These are phyloP conservation scores for Cutaneotrichosporon sp. DNA, from an alignment of 1,284 basidiomycete species.

Conservation along the genomic window DNA sequence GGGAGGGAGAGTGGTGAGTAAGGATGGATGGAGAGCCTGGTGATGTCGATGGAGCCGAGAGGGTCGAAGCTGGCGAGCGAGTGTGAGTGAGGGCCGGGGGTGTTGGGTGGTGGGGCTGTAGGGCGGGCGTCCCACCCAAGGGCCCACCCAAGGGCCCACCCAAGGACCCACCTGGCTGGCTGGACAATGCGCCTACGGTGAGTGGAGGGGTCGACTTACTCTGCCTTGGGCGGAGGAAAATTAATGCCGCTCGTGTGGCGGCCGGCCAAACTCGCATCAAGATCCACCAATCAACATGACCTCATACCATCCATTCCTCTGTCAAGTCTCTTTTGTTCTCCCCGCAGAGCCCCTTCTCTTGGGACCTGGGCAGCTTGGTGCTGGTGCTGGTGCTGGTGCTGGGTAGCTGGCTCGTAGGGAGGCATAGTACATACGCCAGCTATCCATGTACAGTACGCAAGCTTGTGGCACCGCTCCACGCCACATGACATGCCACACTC, in stretches of 20 bases:
- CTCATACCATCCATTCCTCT: not conserved
- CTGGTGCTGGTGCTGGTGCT: no score
- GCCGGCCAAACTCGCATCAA: slow-evolving; percentile 5
- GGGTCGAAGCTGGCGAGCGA: not conserved
- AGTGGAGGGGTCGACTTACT: no score
- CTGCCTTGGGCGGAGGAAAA: slow-evolving; percentile 2
- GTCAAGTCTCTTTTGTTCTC: slow-evolving; percentile 5
- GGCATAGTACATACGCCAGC: no score
- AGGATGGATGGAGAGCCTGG: not conserved
- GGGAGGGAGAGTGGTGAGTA: slow-evolving; percentile 19
- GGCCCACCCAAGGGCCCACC: no score
- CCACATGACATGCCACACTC: no score
- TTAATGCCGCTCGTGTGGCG: slow-evolving; percentile 1
- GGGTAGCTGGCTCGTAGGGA: no score
- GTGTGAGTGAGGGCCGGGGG: not conserved
- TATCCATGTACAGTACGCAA: no score
- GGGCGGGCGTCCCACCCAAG: no score
- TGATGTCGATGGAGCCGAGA: slow-evolving; percentile 13
- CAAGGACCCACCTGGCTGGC: no score
- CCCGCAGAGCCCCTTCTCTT: no score
- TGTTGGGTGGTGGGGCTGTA: not conserved
- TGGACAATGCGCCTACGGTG: not conserved
- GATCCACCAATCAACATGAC: slow-evolving; percentile 7
- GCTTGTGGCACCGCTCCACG: no score
- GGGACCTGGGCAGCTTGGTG: no score